Evolutionary conservation across 176 grass and related monocot genomes (phyloP), one percentile per base, ranked within the genome.

Genomic region (Rhynchospora pubera): DNA sequence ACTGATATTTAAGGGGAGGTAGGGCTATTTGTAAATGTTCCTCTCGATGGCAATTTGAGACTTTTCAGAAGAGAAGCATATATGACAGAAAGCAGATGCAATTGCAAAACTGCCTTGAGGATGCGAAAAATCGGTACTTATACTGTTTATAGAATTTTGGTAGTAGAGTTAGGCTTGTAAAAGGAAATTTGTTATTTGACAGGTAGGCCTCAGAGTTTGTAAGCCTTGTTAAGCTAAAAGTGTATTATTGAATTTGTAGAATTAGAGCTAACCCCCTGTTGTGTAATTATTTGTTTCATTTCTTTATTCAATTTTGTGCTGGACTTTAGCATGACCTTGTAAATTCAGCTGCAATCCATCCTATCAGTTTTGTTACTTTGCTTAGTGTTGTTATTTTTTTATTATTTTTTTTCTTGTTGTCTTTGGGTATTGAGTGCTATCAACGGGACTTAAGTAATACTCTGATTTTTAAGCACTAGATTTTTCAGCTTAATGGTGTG

Each of bases 291-390:
- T 65, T 82, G 79, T 82, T 16, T 9, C 42, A 66, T 66, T 82
- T 82, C 60, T 81, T 81, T 51, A 81, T 82, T 82, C 79, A 82
- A 64, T 82, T 82, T 82, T 82, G 79, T 66, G 65, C 46, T 43
- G 78, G 32, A 62, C 65, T 65, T 51, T 75, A 55, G 48, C 72
- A 55, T 53, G 12, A 76, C 48, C 19, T 52, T 82, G 79, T 82
- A 82, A 82, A 82, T 82, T 81, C 44, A 46, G 39, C 43, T 62
- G 43, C 62, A 82, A 61, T 82, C 61, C 16, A 50, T 48, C 14
- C 65, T 66, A 65, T 52, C 21, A 65, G 19, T 18, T 65, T 61
- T 82, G 15, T 82, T 21, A 23, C 30, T 21, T 75, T 26, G 19
- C 12, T 12, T 63, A 15, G 7, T 63, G 1, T 80, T 62, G 56